A percentile compares a stretch with the other conserved stretches of the same genome.
These are phyloP conservation scores for Climacium dendroides DNA, from an alignment of 225 moss, liverwort and hornwort genomes.

Conservation along the genomic window DNA sequence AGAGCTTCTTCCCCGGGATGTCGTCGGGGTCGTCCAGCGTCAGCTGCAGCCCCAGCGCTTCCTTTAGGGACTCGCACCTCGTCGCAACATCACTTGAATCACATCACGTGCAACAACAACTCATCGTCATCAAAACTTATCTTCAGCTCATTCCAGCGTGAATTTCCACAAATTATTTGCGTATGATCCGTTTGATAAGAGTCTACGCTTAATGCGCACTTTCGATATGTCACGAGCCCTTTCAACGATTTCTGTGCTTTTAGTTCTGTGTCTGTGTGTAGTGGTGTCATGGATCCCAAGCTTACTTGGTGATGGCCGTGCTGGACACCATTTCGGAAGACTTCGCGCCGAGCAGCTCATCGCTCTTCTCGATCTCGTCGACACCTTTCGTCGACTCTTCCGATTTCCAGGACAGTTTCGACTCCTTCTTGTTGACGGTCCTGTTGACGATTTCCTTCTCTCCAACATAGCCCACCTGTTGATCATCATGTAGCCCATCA, in stretches of 20 bases:
- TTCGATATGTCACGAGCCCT: not conserved
- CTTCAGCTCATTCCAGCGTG: not conserved
- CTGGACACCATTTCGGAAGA: not conserved
- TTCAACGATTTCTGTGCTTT: not conserved
- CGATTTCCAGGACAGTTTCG: not conserved
- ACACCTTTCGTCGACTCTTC: not conserved
- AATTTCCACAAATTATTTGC: not conserved
- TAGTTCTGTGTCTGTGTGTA: not conserved
- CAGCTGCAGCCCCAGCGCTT: slow-evolving; percentile 23
- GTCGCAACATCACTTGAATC: not conserved
- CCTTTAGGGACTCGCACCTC: slow-evolving; percentile 22
- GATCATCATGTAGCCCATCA: not conserved
- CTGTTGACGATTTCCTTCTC: not conserved
- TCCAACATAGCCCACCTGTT: slow-evolving; percentile 15
- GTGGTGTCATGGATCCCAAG: not conserved
- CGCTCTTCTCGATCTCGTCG: not conserved
- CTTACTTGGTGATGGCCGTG: not conserved
- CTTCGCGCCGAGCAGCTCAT: not conserved
- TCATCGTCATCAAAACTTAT: not conserved
- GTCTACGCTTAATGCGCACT: not conserved
- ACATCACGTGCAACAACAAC: not conserved
- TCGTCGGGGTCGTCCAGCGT: slow-evolving; percentile 20
- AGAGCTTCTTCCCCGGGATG: slow-evolving; percentile 10
- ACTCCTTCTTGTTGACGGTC: not conserved
- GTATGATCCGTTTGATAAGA: not conserved